Percentiles rank a stretch among this genome's conserved stretches.
Evolutionary conservation across 495 filamentous ascomycete genomes (phyloP).

Genomic region (Parathielavia appendiculata): DNA sequence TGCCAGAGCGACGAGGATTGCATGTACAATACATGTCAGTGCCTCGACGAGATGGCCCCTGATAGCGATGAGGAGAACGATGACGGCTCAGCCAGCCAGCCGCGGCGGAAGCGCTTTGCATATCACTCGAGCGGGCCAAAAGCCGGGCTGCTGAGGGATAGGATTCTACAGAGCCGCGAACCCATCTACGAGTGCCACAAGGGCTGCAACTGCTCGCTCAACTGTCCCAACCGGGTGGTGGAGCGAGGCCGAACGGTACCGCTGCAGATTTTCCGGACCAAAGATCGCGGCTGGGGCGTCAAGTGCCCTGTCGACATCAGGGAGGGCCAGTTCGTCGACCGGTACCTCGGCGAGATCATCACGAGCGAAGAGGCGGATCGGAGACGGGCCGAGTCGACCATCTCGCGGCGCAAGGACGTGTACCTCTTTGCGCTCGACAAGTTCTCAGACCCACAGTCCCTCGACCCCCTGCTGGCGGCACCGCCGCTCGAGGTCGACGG

Average conservation of each 20-base stretch:
- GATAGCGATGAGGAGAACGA: conserved; percentile 31
- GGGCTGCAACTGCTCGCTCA: conserved; percentile 58
- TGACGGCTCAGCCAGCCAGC: conserved; percentile 7
- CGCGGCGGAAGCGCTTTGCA: conserved; percentile 34
- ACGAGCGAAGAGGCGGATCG: conserved; percentile 60
- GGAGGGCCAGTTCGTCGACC: conserved; percentile 80
- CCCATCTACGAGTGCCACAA: conserved; percentile 82
- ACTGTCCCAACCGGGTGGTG: conserved; percentile 77
- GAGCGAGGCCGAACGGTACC: conserved; percentile 69
- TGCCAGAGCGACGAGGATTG: conserved; percentile 46
- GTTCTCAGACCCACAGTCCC: conserved; percentile 50
- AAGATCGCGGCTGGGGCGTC: conserved; percentile 76
- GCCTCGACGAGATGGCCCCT: conserved; percentile 47
- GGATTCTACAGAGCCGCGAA: conserved; percentile 47
- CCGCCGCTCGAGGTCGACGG: conserved; percentile 51
- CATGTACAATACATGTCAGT: conserved; percentile 45
- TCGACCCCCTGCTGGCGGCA: conserved; percentile 38
- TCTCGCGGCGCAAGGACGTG: conserved; percentile 49
- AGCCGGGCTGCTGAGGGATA: conserved; percentile 40
- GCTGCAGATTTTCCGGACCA: conserved; percentile 78
- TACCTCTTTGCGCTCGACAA: conserved; percentile 89
- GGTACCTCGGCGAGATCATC: conserved; percentile 85
- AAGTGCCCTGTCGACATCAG: conserved; percentile 61
- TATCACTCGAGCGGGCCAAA: conserved; percentile 42
- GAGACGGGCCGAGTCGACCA: conserved; percentile 52